Base-by-base conservation (phyloP, 768 basidiomycete genomes). In the Paxillus involutus region DNA sequence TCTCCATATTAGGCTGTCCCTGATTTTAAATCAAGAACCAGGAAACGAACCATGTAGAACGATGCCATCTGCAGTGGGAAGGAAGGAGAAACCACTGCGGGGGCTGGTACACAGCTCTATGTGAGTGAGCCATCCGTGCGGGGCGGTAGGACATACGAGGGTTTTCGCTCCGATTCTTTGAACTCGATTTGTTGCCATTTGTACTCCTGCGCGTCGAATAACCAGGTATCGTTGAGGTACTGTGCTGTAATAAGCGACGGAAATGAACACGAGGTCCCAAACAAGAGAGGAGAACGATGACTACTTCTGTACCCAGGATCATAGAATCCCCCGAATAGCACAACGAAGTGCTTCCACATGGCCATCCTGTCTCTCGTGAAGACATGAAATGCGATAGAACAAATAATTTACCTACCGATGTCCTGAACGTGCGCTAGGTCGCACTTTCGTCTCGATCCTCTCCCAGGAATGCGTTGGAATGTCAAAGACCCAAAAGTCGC, bases 301-400 rank as follows among this genome's bases (percentile, higher is more conserved):
- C 45, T 61, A 91, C 90, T 95, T 42, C 83, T 84, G 44, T 89
- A 74, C 2, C 94, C 93, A 2, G 90, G 88, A 64, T 95, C 92
- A 58, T 91, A 88, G 67, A 95, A 95, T 1, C 93, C 94, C 5
- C 93, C 94, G 64, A 95, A 97, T 0, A 96, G 75, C 36, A 95
- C 78, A 26, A 95, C 81, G 51, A 80, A 84, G 49, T 95, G 88
- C 65, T 95, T 96, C 90, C 90, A 96, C 42, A 89, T 74, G 0
- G 88, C 88, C 91, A 94, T 93, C 35, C 90, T 90, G 45, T 26
- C n/a, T 13, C 29, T 14, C 17, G 6, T 52, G 19, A 42, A 21
- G 6, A 21, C 35, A 16, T 10, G 3, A 39, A 13, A 26, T 47
- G 32, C 35, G 6, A 3, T 13, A 1, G n/a, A 49, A 35, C 21